These are phyloP conservation scores for Mytilinidion resinicola DNA, from an alignment of 495 filamentous ascomycete species.

Conservation along the genomic window DNA sequence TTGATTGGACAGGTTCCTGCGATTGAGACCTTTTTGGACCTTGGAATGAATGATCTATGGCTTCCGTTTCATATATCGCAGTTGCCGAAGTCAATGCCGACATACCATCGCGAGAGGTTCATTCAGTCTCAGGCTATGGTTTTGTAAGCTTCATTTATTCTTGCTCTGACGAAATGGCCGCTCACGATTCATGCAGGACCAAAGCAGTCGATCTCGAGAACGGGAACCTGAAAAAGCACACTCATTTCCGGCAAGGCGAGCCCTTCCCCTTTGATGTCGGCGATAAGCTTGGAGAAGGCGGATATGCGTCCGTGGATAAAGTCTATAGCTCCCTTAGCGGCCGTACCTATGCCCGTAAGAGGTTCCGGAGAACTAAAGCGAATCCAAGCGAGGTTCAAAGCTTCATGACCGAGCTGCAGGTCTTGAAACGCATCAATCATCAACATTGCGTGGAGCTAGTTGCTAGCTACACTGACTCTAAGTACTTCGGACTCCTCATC, in stretches of 20 bases:
- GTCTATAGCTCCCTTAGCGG: not conserved
- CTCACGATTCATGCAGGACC: not conserved
- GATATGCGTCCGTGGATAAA: not conserved
- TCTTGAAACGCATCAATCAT: conserved; percentile 1
- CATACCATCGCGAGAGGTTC: too few relatives aligned
- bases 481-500: conserved; percentile 16
- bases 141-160: too few relatives aligned
- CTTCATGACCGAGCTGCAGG: not conserved
- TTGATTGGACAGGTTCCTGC: too few relatives aligned
- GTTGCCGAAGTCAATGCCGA: too few relatives aligned
- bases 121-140: too few relatives aligned
- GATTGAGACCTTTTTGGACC: too few relatives aligned
- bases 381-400: not conserved
- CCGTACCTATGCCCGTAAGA: not conserved
- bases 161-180: too few relatives aligned
- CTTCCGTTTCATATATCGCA: too few relatives aligned
- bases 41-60: too few relatives aligned
- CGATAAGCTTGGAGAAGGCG: not conserved
- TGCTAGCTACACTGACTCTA: conserved; percentile 17
- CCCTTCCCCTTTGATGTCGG: not conserved
- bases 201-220: not conserved
- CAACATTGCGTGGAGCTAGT: conserved; percentile 17
- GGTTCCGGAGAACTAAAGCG: not conserved
- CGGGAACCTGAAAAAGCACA: not conserved
- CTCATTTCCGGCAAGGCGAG: not conserved